These are phyloP conservation scores for Lasiosphaeria miniovina DNA, from an alignment of 495 filamentous ascomycete species.

Conservation along the genomic window DNA sequence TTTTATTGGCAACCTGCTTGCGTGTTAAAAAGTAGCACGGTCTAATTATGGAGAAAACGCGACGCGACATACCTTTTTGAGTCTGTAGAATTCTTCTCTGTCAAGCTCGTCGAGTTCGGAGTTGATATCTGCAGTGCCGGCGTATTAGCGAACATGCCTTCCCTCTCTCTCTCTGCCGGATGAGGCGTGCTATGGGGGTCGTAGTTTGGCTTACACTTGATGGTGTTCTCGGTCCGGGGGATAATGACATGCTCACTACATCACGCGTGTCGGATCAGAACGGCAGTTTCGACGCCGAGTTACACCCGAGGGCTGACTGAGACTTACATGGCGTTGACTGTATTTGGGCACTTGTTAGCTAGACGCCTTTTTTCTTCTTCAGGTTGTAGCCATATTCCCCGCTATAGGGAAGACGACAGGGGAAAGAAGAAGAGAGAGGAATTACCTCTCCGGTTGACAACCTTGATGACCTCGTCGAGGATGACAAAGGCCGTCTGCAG, in stretches of 20 bases:
- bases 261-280: background rate
- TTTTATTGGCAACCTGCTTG: slow-evolving; percentile 75
- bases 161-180: background rate
- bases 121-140: slow-evolving; percentile 71
- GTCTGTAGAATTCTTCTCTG: slow-evolving; percentile 94
- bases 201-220: slow-evolving; percentile 67
- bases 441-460: slow-evolving; percentile 90
- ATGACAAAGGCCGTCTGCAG: slow-evolving; percentile 98
- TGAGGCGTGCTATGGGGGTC: too few relatives aligned
- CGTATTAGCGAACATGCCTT: slow-evolving; percentile 4
- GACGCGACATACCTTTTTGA: slow-evolving; percentile 70
- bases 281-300: background rate
- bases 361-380: background rate
- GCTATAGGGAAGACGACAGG: background rate
- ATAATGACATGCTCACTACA: slow-evolving; percentile 89
- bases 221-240: slow-evolving; percentile 95
- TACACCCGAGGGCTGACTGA: background rate
- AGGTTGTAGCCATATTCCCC: too few relatives aligned
- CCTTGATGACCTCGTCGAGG: slow-evolving; percentile 97
- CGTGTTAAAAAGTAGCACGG: background rate
- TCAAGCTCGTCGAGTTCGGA: slow-evolving; percentile 97
- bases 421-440: background rate
- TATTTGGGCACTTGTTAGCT: background rate
- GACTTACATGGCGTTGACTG: slow-evolving; percentile 91
- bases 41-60: background rate